Conservation (phyloP, 2,329 filamentous ascomycete genomes). For the Cladosporium sp. region DNA sequence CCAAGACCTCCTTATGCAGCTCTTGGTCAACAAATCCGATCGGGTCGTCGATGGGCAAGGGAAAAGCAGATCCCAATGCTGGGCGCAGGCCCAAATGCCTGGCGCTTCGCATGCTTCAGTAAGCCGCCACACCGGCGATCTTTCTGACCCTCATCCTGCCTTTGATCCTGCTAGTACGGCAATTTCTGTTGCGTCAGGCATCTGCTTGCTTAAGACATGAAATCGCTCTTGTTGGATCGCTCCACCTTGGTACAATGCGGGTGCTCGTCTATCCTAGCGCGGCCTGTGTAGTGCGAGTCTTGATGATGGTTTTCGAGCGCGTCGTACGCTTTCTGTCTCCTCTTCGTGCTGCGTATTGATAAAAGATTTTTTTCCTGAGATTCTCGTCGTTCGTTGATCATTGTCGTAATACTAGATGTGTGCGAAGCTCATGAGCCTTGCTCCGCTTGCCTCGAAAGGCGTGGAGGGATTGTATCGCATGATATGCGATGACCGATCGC, state of each 20-base stretch:
- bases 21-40: too few species aligned
- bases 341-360: background rate
- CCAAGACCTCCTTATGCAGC: too few species aligned
- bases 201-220: too few species aligned
- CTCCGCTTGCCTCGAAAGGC: background rate
- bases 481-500: background rate
- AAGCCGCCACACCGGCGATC: too few species aligned
- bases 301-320: background rate
- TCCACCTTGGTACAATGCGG: background rate
- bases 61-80: too few species aligned
- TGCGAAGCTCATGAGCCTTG: background rate
- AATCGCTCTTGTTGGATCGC: background rate
- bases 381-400: slow-evolving; percentile 3
- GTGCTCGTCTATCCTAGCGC: background rate
- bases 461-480: background rate
- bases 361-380: background rate
- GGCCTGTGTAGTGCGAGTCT: background rate
- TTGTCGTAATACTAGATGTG: background rate
- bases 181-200: too few species aligned
- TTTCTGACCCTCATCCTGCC: too few species aligned
- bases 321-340: background rate
- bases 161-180: too few species aligned
- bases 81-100: too few species aligned
- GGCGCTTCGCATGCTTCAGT: too few species aligned
- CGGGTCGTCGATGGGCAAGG: too few species aligned